Evolutionary conservation across 2,329 filamentous ascomycete genomes (phyloP).

Genomic region (Aspergillus awamori): DNA sequence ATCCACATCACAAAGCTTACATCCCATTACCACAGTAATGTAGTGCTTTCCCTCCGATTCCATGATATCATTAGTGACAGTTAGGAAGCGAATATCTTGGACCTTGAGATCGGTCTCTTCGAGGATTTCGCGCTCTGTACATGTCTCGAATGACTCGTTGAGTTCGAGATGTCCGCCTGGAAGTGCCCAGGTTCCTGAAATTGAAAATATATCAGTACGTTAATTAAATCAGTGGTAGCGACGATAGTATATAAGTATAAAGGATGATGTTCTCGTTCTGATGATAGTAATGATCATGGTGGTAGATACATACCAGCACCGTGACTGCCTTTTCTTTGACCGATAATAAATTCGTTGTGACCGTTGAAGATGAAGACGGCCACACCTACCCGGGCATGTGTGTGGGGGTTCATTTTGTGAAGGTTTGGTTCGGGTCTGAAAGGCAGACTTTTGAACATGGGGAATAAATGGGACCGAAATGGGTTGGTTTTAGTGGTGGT

Average conservation of each 20-base stretch:
- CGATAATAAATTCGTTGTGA: constrained; percentile 18
- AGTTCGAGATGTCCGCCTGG: constrained; percentile 77
- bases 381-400: constrained; percentile 16
- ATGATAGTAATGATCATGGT: too few species aligned
- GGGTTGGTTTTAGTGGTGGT: too few species aligned
- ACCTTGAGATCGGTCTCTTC: constrained; percentile 72
- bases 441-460: too few species aligned
- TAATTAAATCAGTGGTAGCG: background rate
- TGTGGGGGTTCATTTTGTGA: constrained; percentile 7
- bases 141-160: constrained; percentile 63
- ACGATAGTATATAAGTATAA: background rate
- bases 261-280: background rate
- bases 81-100: constrained; percentile 55
- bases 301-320: constrained; percentile 17
- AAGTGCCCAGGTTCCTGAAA: constrained; percentile 64
- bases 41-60: constrained; percentile 67
- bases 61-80: constrained; percentile 70
- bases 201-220: too few species aligned
- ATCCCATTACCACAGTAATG: constrained; percentile 70
- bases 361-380: constrained; percentile 20
- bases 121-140: constrained; percentile 66
- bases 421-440: background rate
- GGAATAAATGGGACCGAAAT: too few species aligned
- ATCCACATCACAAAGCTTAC: constrained; percentile 51
- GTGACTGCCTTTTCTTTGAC: constrained; percentile 20